Conservation (phyloP, 2,329 filamentous ascomycete species). For the Sporothrix schenckii region DNA sequence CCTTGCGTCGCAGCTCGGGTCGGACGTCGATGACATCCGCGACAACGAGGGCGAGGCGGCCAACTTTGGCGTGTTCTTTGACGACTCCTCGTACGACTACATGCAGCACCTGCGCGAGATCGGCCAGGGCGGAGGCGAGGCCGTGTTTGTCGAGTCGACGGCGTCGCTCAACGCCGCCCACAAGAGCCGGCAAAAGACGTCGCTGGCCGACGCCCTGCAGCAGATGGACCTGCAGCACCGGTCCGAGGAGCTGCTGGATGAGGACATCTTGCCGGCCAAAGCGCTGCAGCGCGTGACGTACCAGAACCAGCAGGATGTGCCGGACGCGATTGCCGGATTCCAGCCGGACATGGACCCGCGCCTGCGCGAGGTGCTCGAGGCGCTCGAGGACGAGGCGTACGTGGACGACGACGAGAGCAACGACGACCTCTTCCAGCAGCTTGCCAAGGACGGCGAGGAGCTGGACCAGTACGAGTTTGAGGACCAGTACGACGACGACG, state of each 20-base stretch:
- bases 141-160: conserved; percentile 80
- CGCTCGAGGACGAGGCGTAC: conserved; percentile 92
- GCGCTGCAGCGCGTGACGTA: conserved; percentile 78
- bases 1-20: conserved; percentile 73
- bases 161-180: conserved; percentile 66
- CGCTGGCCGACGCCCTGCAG: conserved; percentile 79
- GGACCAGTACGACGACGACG: conserved; percentile 59
- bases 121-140: conserved; percentile 70
- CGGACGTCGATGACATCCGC: conserved; percentile 66
- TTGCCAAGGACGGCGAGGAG: conserved; percentile 52
- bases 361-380: conserved; percentile 86
- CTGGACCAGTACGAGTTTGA: conserved; percentile 76
- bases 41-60: conserved; percentile 96
- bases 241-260: conserved; percentile 65
- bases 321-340: conserved; percentile 88
- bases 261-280: conserved; percentile 76
- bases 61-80: conserved; percentile 89
- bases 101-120: conserved; percentile 98
- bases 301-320: conserved; percentile 89
- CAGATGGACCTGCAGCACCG: conserved; percentile 60
- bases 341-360: conserved; percentile 98
- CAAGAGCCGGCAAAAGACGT: conserved; percentile 77
- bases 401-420: conserved; percentile 87
- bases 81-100: conserved; percentile 96
- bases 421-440: conserved; percentile 74